These are phyloP conservation scores for Metschnikowia kofuensis DNA, from an alignment of 805 yeast species.

Conservation along the genomic window DNA sequence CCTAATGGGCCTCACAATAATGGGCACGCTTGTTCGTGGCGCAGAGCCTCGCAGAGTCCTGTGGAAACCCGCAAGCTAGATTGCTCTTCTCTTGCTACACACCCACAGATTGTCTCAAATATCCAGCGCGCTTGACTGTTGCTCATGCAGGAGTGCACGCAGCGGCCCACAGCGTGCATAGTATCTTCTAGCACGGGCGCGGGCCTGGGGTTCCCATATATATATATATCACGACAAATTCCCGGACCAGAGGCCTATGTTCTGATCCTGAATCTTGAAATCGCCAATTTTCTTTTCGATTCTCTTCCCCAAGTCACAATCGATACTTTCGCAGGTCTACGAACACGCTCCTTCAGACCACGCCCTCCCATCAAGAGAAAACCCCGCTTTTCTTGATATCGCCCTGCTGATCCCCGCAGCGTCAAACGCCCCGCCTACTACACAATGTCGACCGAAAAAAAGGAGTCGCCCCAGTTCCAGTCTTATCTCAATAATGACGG, in stretches of 20 bases:
- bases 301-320: neutral
- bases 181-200: conserved; percentile 5
- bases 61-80: neutral
- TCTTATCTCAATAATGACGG: conserved; percentile 73
- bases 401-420: neutral
- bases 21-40: neutral
- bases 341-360: neutral
- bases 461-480: conserved; percentile 27
- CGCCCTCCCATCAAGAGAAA: neutral
- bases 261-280: neutral
- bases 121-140: conserved; percentile 1
- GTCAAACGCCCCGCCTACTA: neutral
- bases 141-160: conserved; percentile 9
- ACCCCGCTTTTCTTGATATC: neutral
- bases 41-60: neutral
- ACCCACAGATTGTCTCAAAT: conserved; percentile 5
- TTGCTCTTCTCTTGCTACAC: conserved; percentile 5
- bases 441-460: conserved; percentile 9
- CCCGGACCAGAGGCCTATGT: neutral
- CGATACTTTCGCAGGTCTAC: neutral
- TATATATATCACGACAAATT: conserved; percentile 1
- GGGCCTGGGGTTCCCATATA: conserved; percentile 3
- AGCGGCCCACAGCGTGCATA: neutral
- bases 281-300: neutral
- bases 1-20: no score